Evolutionary conservation across 768 basidiomycete genomes (phyloP).

Genomic region (Suillus decipiens): DNA sequence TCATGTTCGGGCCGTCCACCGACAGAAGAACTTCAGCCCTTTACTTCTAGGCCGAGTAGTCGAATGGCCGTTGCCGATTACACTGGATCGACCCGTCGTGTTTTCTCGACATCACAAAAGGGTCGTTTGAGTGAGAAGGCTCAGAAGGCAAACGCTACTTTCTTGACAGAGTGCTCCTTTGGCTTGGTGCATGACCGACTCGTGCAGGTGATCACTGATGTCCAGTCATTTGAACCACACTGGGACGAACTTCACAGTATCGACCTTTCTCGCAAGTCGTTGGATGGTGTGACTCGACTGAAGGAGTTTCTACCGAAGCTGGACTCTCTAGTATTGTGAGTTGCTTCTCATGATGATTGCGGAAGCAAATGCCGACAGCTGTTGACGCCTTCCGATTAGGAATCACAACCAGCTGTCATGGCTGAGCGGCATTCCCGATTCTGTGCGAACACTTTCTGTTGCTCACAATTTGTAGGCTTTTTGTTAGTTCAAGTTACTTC

Average conservation of each 20-base stretch:
- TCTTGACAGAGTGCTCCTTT: slow-evolving; percentile 96
- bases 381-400: slow-evolving; percentile 40
- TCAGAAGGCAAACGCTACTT: slow-evolving; percentile 54
- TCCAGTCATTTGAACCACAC: slow-evolving; percentile 90
- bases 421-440: slow-evolving; percentile 76
- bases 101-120: slow-evolving; percentile 47
- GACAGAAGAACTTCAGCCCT: slow-evolving; percentile 48
- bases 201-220: slow-evolving; percentile 90
- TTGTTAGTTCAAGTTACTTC: slow-evolving; percentile 14
- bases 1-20: slow-evolving; percentile 45
- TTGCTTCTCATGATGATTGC: slow-evolving; percentile 23
- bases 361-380: slow-evolving; percentile 6
- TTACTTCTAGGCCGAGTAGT: slow-evolving; percentile 43
- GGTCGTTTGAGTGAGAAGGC: slow-evolving; percentile 37
- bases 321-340: slow-evolving; percentile 76
- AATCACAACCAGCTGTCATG: slow-evolving; percentile 75
- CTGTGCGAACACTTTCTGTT: slow-evolving; percentile 75
- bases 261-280: slow-evolving; percentile 62
- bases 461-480: slow-evolving; percentile 65
- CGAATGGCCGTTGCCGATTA: slow-evolving; percentile 26
- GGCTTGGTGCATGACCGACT: slow-evolving; percentile 90
- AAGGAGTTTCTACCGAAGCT: slow-evolving; percentile 91
- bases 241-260: slow-evolving; percentile 84
- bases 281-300: slow-evolving; percentile 67
- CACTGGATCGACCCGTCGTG: slow-evolving; percentile 36